Base-by-base conservation (phyloP, 176 grass and related monocot species). In the Chrysopogon serrulatus region DNA sequence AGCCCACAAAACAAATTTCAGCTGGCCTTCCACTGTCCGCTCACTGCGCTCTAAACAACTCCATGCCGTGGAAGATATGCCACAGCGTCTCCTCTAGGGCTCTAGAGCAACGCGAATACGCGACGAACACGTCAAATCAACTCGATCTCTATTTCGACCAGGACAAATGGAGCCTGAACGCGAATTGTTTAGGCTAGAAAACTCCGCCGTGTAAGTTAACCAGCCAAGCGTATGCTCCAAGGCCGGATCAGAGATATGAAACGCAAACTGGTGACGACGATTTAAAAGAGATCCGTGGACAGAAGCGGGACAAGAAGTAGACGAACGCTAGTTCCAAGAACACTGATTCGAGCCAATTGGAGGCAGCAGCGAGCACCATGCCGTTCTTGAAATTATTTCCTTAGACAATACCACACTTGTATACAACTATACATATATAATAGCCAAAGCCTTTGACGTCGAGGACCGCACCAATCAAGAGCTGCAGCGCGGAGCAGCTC, bases 301-400 rank as follows among this genome's bases (percentile, higher is more conserved):
- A 16, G 8, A n/a, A 16, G 3, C 21, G 21, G 21, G n/a, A 47
- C 16, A 34, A 48, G 67, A 73, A 33, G 70, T 21, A 10, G 57
- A 16, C 73, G 23, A 78, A 65, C 57, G 65, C 19, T 66, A 44
- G 16, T 1, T 33, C 21, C 88, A 81, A 81, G 24, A n/a, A 17
- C 39, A 15, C 30, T 42, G 53, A 64, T 36, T 56, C 28, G 34
- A 71, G 72, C 65, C 83, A 90, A 2, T 90, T 86, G 88, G 83
- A 86, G 57, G 11, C 71, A 56, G 23, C 65, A 81, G 32, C 63
- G 8, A 68, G 8, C 44, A 19, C 23, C 11, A 68, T 4, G 44
- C 79, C 1, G 5, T 19, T 70, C 16, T 12, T 6, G 2, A 5
- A 31, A 30, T 70, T 41, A 14, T 56, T 47, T 41, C 5, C 6